Evolutionary conservation across 75 land plant species (phyloP), one percentile per base, ranked within the genome.

Genomic region (Larix kaempferi): DNA sequence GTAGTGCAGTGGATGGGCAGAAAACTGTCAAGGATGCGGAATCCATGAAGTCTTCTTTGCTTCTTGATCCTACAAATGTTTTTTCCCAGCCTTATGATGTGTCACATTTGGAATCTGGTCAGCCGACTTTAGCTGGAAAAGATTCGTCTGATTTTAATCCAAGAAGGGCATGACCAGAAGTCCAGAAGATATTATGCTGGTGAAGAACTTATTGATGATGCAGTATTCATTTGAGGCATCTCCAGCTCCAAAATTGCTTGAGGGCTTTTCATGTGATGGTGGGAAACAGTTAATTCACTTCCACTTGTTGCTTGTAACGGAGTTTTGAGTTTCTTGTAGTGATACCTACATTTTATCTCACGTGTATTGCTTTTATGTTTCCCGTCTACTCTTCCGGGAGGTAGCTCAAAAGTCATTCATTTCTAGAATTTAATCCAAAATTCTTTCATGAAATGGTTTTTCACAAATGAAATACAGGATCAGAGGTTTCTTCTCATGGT

Each of bases 11-110:
- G 13, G 4, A 64, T 6, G 0, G 57, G 6, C 76, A 71, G 33
- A 84, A 77, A 12, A 0, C 71, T 16, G 57, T 71, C 26, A 84
- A 76, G 65, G 78, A 77, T 29, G 21, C 82, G 25, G 89, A 90
- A 75, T 72, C 62, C 6, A 88, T 82, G 83, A 84, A 83, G 61
- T 86, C 89, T 41, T 86, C 94, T 11, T 66, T 89, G 33, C 85
- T 92, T 22, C 59, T 83, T 66, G 90, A 95, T 71, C 54, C 85
- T 22, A 75, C 88, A 19, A 77, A 66, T 76, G 59, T 84, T 56
- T 73, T 54, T 41, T 55, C 90, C 57, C 76, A 77, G 22, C 77
- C 92, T 5, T 93, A 92, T 84, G 98, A 95, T 67, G 69, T 87
- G 56, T 82, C 88, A 19, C 85, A 86, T 4, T 74, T 89, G 55